Base-by-base conservation (phyloP, 805 yeast genomes). In the Brettanomyces nanus region DNA sequence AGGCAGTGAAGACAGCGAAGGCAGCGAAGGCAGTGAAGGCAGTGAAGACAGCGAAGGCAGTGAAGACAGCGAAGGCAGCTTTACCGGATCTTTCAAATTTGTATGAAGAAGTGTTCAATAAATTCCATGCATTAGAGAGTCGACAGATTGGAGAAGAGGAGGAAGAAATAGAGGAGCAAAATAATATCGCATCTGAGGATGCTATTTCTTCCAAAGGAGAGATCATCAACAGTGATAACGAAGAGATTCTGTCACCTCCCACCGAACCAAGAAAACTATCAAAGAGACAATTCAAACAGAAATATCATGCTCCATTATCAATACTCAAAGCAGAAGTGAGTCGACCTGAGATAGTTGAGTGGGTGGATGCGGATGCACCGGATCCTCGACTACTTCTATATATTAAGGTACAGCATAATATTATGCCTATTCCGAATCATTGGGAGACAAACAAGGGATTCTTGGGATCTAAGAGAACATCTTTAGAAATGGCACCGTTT, bases 361-460 rank as follows among this genome's bases (percentile, higher is more conserved):
- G 95, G 94, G 75, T 65, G 48, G 97, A 92, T 56, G 80, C 78
- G 2, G 92, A 89, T 62, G 81, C 97, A 0, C 68, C 68, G 1
- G 90, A 85, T 48, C 95, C 98, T 2, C 59, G 64, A 34, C 53
- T 87, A 17, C 65, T 77, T 11, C 75, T 84, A 0, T 63, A 69
- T 18, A 56, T 90, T 35, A 90, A 89, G 53, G 62, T 79, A 0
- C 60, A 65, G 26, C 77, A 75, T 40, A 84, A 85, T 45, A 68
- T 63, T 1, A 78, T 89, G 1, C 84, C 77, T 2, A 85, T 90
- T 1, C 97, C 97, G 0, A 52, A 61, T 0, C 92, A 87, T 57
- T 90, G 98, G 98, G 75, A 75, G 37, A 61, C 71, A 13, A 86
- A 85, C 51, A 64, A 82, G 37, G 95, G 84, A 28, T 87, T 79